Evolutionary conservation across 768 basidiomycete genomes (phyloP), one percentile per base, ranked within the genome.

Genomic region (Russula sp.): DNA sequence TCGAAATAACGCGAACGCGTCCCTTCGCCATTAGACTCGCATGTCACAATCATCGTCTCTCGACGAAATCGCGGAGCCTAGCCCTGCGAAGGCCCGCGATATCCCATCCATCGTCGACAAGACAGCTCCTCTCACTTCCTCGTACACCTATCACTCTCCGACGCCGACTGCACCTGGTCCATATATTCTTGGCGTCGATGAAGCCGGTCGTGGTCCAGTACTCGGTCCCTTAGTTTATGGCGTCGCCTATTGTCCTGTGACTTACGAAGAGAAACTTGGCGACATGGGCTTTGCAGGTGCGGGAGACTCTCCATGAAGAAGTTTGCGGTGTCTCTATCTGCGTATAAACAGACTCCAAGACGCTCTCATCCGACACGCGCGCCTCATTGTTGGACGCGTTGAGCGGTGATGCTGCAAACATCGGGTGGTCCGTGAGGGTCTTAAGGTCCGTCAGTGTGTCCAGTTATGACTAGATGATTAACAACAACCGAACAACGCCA

Each of bases 161-260:
- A 81, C 73, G 0, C 91, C 92, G 2, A 87, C 86, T 0, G 81
- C 85, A 0, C 62, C 74, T 1, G 92, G 92, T 0, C 89, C 90
- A 0, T 97, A 95, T 77, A 92, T 98, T 55, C 87, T 99, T 56
- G 97, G 97, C 26, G 94, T 99, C n/a, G 97, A 99, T 74, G 97
- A 99, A 74, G 97, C 97, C 0, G 97, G 97, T 0, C 81, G 97
- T 60, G 97, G 97, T 0, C 97, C 96, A 24, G 96, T 96, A 1
- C 79, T 99, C 0, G 96, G 95, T 1, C 97, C 97, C 0, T 83
- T 98, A 64, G 97, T 99, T 0, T 98, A 99, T 71, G 96, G 91
- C 8, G 86, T 96, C 28, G 95, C 97, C 0, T 98, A 93, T 72
- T 98, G 96, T 70, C 91, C 94, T 2, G 80, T 80, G 4, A 79